A percentile compares a stretch with the other conserved stretches of the same genome.
Evolutionary conservation across 1,139 yeast genomes (phyloP).

Genomic region (Diutina ranongensis): DNA sequence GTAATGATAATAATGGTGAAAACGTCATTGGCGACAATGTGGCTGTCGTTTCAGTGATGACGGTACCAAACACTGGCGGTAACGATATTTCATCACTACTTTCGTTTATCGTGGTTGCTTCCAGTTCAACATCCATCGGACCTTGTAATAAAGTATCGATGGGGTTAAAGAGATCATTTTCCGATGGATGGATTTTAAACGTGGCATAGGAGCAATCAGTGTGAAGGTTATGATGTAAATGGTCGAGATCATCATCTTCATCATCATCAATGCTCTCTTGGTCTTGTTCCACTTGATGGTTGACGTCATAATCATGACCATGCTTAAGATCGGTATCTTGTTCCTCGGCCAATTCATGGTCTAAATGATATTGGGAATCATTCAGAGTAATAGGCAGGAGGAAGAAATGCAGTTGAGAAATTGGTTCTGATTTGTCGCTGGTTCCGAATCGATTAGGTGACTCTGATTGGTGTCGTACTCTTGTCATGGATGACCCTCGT

Average conservation of each 20-base stretch:
- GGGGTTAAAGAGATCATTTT: constrained; percentile 2
- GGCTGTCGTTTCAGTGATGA: neutral
- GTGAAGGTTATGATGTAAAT: neutral
- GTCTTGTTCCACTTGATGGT: neutral
- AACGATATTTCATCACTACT: neutral
- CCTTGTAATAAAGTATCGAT: constrained; percentile 3
- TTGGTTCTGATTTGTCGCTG: no score
- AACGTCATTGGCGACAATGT: constrained; percentile 8
- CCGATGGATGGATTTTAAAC: constrained; percentile 3
- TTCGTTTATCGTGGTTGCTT: neutral
- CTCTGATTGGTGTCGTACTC: neutral
- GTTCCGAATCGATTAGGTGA: neutral
- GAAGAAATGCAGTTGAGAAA: constrained; percentile 12
- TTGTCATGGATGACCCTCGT: neutral
- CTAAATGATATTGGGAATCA: constrained; percentile 14
- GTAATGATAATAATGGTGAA: constrained; percentile 24
- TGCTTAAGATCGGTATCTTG: neutral
- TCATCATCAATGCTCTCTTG: neutral
- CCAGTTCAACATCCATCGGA: neutral
- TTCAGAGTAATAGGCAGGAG: constrained; percentile 27
- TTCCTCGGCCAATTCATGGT: neutral
- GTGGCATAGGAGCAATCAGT: neutral
- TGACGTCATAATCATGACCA: neutral
- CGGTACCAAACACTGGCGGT: neutral
- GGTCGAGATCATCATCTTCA: neutral